These are phyloP conservation scores for Russula compacta DNA, from an alignment of 768 basidiomycete species.

Conservation along the genomic window DNA sequence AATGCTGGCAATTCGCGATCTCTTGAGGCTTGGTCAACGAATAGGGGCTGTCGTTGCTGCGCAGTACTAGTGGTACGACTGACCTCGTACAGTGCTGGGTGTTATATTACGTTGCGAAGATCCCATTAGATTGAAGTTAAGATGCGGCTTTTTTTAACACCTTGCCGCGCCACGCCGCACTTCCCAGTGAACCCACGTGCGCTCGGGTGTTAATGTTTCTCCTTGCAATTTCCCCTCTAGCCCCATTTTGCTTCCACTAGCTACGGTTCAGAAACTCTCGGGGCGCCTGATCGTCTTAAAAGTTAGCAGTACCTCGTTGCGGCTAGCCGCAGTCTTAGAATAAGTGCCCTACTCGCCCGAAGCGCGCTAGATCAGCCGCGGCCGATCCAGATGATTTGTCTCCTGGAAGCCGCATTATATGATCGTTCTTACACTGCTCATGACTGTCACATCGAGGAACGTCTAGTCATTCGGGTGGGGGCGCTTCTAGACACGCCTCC, in stretches of 20 bases:
- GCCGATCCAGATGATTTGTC: neutral
- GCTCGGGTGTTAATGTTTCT: neutral
- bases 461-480: neutral
- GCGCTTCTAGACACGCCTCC: constrained; percentile 4
- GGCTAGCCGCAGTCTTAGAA: constrained; percentile 5
- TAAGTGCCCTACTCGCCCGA: constrained; percentile 1
- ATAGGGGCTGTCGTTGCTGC: neutral
- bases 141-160: too few species aligned
- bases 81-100: neutral
- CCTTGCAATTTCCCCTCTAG: neutral
- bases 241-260: neutral
- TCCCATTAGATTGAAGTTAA: too few species aligned
- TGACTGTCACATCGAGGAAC: constrained; percentile 7
- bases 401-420: constrained; percentile 7
- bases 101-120: neutral
- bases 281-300: neutral
- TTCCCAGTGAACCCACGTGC: neutral
- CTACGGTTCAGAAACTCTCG: neutral
- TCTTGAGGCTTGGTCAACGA: neutral
- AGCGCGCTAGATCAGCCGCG: constrained; percentile 7
- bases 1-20: neutral
- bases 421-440: neutral
- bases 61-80: neutral
- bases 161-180: neutral
- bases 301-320: neutral